Percentiles rank a stretch among this genome's conserved stretches.
Conservation (phyloP, 208 protist species). For the Trypanosomatidae sp. region DNA sequence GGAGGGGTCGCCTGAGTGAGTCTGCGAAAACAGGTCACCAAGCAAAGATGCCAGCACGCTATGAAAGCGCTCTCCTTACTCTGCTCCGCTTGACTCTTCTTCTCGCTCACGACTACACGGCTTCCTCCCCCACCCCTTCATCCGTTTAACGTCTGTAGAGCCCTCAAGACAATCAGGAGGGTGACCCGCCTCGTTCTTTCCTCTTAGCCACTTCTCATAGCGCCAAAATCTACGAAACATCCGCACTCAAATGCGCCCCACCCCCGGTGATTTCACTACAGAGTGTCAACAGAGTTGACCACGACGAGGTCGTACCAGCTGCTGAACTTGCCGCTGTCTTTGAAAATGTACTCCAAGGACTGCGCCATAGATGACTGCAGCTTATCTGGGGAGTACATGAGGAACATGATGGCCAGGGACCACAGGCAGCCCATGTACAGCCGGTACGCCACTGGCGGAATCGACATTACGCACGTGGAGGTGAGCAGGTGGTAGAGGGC, state of each 20-base stretch:
- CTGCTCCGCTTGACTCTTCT: neutral
- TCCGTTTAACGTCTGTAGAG: neutral
- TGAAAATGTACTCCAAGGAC: conserved; percentile 88
- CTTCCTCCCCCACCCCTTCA: neutral
- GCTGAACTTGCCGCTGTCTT: conserved; percentile 62
- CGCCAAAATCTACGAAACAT: neutral
- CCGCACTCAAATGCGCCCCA: neutral
- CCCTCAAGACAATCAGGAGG: neutral
- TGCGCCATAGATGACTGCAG: conserved; percentile 80
- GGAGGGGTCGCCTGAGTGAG: neutral
- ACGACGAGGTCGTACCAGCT: conserved; percentile 70
- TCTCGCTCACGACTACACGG: neutral
- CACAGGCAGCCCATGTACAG: conserved; percentile 74
- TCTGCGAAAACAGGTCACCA: neutral
- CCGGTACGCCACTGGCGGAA: conserved; percentile 44
- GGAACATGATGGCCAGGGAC: conserved; percentile 70
- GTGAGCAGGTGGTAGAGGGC: conserved; percentile 55
- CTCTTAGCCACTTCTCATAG: neutral
- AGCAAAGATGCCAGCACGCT: neutral
- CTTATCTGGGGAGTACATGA: conserved; percentile 64
- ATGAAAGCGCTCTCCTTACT: neutral
- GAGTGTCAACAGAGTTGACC: conserved; percentile 42
- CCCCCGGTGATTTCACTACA: neutral
- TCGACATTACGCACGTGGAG: conserved; percentile 22
- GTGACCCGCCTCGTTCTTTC: neutral